Conservation (phyloP, 495 filamentous ascomycete species). For the Aspergillus bertholletiae region DNA sequence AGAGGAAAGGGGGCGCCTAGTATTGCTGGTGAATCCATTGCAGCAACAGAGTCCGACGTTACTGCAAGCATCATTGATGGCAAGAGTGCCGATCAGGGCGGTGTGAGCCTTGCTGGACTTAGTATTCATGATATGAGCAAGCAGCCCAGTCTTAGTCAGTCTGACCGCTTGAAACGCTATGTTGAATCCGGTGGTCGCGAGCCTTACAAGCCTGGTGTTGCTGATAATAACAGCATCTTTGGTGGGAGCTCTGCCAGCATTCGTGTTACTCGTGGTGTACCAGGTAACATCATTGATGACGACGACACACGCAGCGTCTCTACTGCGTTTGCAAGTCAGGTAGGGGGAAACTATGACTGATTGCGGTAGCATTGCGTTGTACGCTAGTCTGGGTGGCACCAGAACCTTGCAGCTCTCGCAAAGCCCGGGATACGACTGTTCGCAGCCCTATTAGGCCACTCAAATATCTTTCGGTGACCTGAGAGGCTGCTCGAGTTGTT, state of each 20-base stretch:
- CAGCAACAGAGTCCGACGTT: slow-evolving; percentile 83
- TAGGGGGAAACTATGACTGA: slow-evolving; percentile 92
- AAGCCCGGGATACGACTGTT: slow-evolving; percentile 12
- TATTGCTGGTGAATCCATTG: slow-evolving; percentile 85
- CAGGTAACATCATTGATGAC: slow-evolving; percentile 57
- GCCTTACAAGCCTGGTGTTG: slow-evolving; percentile 39
- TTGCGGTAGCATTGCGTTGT: slow-evolving; percentile 7
- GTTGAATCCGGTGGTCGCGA: slow-evolving; percentile 73
- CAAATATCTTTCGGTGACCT: slow-evolving; percentile 11
- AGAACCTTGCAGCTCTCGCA: slow-evolving; percentile 11
- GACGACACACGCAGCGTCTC: slow-evolving; percentile 95
- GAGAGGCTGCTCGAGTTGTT: slow-evolving; percentile 10
- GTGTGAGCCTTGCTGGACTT: slow-evolving; percentile 80
- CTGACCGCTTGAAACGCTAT: slow-evolving; percentile 78
- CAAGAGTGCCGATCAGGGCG: slow-evolving; percentile 71
- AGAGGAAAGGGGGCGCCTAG: slow-evolving; percentile 66
- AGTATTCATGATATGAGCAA: slow-evolving; percentile 72
- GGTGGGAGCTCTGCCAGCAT: slow-evolving; percentile 67
- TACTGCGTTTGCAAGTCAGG: slow-evolving; percentile 92
- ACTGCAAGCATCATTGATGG: slow-evolving; percentile 68
- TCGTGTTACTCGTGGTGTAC: slow-evolving; percentile 46
- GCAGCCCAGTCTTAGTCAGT: slow-evolving; percentile 79
- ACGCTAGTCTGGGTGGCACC: slow-evolving; percentile 13
- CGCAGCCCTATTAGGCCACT: slow-evolving; percentile 10
- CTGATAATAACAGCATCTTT: slow-evolving; percentile 66